Conservation (phyloP, 176 grass and related monocot species). For the Musa itinerans region DNA sequence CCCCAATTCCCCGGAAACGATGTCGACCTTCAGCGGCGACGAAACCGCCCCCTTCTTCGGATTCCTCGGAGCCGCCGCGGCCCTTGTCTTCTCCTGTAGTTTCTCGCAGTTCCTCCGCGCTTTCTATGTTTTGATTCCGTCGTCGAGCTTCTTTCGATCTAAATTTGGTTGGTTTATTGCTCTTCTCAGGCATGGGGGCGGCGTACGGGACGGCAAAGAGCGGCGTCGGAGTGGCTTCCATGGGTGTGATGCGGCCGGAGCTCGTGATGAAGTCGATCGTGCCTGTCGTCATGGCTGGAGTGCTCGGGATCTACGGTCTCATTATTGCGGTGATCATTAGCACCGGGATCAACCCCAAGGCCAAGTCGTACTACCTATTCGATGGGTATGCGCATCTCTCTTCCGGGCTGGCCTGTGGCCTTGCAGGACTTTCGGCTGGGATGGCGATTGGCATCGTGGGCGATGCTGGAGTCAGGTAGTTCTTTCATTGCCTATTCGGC, state of each 20-base stretch:
- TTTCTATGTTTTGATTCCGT: not conserved
- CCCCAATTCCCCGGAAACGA: not conserved
- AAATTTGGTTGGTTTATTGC: not conserved
- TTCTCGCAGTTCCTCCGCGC: not conserved
- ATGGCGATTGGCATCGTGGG: constrained; percentile 18
- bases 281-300: constrained; percentile 17
- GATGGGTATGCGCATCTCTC: constrained; percentile 11
- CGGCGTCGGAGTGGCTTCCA: constrained; percentile 13
- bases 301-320: constrained; percentile 16
- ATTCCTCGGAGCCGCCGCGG: constrained; percentile 93
- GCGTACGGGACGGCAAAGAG: constrained; percentile 17
- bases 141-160: not conserved
- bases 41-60: constrained; percentile 99
- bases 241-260: constrained; percentile 19
- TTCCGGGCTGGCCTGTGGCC: constrained; percentile 4
- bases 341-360: constrained; percentile 19
- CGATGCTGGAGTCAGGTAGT: constrained; percentile 16
- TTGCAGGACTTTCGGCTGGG: constrained; percentile 17
- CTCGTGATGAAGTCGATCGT: constrained; percentile 23
- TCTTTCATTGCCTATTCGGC: not conserved
- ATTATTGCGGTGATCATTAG: constrained; percentile 17
- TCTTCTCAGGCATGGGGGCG: constrained; percentile 8
- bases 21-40: constrained; percentile 63
- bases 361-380: constrained; percentile 15
- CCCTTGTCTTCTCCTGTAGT: constrained; percentile 95